These are phyloP conservation scores for Euphrasia arctica DNA, from an alignment of 305 asterid species.

Conservation along the genomic window DNA sequence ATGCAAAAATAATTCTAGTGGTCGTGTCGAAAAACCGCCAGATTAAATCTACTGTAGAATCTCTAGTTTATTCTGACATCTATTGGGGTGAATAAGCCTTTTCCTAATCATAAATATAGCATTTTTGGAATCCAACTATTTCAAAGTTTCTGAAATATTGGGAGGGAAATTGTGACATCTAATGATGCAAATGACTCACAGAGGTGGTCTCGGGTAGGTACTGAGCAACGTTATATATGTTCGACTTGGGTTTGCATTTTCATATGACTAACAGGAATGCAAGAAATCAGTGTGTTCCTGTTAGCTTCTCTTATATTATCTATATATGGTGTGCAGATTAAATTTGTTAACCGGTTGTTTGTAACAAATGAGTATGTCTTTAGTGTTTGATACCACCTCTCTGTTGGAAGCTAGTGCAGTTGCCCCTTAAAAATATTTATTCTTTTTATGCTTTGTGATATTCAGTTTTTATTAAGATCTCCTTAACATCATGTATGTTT, in stretches of 20 bases:
- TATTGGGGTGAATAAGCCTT: conserved; percentile 14
- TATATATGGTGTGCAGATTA: not conserved
- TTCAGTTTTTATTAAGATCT: conserved; percentile 9
- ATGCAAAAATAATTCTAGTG: not conserved
- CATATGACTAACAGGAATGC: conserved; percentile 4
- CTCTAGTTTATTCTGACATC: not conserved
- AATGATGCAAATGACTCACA: conserved; percentile 1
- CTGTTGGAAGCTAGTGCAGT: conserved; percentile 9
- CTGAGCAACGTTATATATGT: conserved; percentile 1
- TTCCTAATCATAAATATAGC: conserved; percentile 1
- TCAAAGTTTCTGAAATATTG: conserved; percentile 4
- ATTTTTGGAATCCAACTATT: not conserved
- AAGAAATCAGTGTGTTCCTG: not conserved
- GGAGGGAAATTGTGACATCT: conserved; percentile 5
- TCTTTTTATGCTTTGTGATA: conserved; percentile 11
- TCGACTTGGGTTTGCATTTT: conserved; percentile 7
- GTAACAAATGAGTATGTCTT: not conserved
- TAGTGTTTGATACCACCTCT: conserved; percentile 6
- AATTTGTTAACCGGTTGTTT: not conserved
- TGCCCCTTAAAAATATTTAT: conserved; percentile 2
- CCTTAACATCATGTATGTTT: not conserved
- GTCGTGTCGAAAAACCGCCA: not conserved
- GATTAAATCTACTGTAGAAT: conserved; percentile 8
- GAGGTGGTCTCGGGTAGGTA: not conserved
- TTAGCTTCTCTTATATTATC: conserved; percentile 4